These are phyloP conservation scores for Lolium rigidum DNA, from an alignment of 176 grass and related monocot genomes.

Conservation along the genomic window DNA sequence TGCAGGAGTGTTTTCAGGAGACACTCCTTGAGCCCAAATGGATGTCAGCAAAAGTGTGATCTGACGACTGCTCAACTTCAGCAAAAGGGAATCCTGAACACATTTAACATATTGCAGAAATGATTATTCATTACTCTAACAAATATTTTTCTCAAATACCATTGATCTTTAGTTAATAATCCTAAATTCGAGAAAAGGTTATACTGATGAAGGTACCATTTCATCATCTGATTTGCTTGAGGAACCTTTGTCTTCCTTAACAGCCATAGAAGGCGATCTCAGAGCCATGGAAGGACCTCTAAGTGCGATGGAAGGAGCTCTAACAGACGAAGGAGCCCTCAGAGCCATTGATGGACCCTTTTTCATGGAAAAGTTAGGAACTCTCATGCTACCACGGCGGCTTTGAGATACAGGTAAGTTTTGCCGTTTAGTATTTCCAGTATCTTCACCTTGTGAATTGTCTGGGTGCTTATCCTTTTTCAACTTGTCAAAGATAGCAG, in stretches of 20 bases:
- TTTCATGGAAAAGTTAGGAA: conserved; percentile 70
- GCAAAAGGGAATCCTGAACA: conserved; percentile 71
- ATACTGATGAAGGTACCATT: conserved; percentile 55
- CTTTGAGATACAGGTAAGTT: conserved; percentile 78
- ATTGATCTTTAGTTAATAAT: conserved; percentile 39
- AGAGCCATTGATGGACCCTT: conserved; percentile 60
- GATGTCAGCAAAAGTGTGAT: conserved; percentile 92
- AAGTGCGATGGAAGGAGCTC: conserved; percentile 50
- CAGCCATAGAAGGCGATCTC: conserved; percentile 61
- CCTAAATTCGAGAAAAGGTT: conserved; percentile 15
- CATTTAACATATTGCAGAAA: conserved; percentile 53
- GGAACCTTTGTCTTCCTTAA: conserved; percentile 59
- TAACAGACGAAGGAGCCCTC: conserved; percentile 58
- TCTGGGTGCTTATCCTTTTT: conserved; percentile 73
- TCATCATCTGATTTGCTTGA: conserved; percentile 58
- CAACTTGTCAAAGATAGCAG: conserved; percentile 98
- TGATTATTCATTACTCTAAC: conserved; percentile 37
- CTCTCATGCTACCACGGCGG: conserved; percentile 60
- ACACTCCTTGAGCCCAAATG: conserved; percentile 93
- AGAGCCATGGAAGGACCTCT: conserved; percentile 51
- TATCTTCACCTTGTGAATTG: conserved; percentile 54
- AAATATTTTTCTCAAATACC: conserved; percentile 38
- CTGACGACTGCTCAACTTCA: conserved; percentile 87
- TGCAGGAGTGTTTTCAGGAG: conserved; percentile 76
- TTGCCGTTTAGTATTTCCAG: conserved; percentile 51